These are phyloP conservation scores for Panus rudis DNA, from an alignment of 768 basidiomycete genomes.

Conservation along the genomic window DNA sequence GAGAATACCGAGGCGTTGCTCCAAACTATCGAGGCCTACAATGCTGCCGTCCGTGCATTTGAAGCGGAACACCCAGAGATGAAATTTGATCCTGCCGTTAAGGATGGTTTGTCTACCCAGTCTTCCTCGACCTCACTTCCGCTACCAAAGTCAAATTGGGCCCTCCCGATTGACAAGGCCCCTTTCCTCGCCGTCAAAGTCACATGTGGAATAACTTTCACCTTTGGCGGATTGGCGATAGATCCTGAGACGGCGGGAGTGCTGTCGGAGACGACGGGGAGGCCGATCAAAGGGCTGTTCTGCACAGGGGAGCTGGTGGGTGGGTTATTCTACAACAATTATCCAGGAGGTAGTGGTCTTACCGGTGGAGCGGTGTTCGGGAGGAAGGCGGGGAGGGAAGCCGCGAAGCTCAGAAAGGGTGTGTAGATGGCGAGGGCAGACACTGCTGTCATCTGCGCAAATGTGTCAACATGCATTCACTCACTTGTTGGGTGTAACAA, in stretches of 20 bases:
- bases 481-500: no score
- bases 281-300: constrained; percentile 47
- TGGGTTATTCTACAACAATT: constrained; percentile 55
- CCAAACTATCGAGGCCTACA: constrained; percentile 43
- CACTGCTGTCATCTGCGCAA: no score
- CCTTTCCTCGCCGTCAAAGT: constrained; percentile 65
- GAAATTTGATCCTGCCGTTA: constrained; percentile 57
- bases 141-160: constrained; percentile 65
- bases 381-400: constrained; percentile 43
- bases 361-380: constrained; percentile 64
- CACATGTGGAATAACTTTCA: constrained; percentile 66
- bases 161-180: constrained; percentile 41
- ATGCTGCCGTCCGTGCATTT: constrained; percentile 37
- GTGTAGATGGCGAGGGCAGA: no score
- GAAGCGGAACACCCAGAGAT: constrained; percentile 26
- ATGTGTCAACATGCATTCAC: no score
- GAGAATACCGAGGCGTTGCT: constrained; percentile 35
- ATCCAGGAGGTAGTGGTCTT: constrained; percentile 64
- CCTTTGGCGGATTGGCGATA: constrained; percentile 61
- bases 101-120: constrained; percentile 54
- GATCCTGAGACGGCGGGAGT: constrained; percentile 49
- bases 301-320: constrained; percentile 68
- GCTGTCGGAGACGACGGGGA: constrained; percentile 32
- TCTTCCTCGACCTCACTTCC: constrained; percentile 28
- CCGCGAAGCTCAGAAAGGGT: constrained; percentile 23